phyloP scores from a whole-genome alignment of 2,329 filamentous ascomycete genomes.

The Thielaviopsis euricoi region DNA sequence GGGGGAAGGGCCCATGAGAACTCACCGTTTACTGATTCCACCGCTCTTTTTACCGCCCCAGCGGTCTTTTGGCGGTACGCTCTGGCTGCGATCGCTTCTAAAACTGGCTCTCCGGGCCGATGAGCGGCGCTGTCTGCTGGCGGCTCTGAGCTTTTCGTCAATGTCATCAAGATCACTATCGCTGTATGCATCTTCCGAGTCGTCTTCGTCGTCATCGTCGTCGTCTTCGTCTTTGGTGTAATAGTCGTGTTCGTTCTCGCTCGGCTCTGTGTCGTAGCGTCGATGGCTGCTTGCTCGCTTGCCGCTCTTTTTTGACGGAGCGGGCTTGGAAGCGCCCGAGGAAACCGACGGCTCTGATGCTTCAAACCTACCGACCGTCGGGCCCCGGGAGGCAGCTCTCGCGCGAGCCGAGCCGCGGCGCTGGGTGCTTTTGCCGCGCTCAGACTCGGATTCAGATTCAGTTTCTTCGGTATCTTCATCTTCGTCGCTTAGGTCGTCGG shows the following conservation, averaged over 20 bases:
- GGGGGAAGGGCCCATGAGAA: not conserved
- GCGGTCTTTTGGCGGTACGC: not conserved
- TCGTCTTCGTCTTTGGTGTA: not conserved
- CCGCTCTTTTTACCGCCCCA: not conserved
- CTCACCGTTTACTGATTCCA: not conserved
- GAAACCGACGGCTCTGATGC: not conserved
- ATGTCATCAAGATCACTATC: slow-evolving; percentile 1
- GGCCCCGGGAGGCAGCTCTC: not conserved
- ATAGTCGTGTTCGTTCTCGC: slow-evolving; percentile 7
- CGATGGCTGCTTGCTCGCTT: not conserved
- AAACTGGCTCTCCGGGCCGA: slow-evolving; percentile 4
- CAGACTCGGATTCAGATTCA: not conserved
- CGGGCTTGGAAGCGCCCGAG: not conserved
- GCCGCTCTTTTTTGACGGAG: not conserved
- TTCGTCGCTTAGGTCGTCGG: slow-evolving; percentile 1
- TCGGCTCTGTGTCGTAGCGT: slow-evolving; percentile 6
- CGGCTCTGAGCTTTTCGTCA: not conserved
- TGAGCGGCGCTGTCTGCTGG: slow-evolving; percentile 1
- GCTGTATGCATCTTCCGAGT: not conserved
- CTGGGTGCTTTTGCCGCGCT: not conserved
- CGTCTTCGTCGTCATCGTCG: slow-evolving; percentile 4
- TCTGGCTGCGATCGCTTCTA: slow-evolving; percentile 4
- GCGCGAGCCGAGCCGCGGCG: not conserved
- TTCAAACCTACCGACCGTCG: not conserved
- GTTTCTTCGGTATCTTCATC: slow-evolving; percentile 1